phyloP scores from a whole-genome alignment of 1,139 yeast species.

The Saccharomyces hybrid region DNA sequence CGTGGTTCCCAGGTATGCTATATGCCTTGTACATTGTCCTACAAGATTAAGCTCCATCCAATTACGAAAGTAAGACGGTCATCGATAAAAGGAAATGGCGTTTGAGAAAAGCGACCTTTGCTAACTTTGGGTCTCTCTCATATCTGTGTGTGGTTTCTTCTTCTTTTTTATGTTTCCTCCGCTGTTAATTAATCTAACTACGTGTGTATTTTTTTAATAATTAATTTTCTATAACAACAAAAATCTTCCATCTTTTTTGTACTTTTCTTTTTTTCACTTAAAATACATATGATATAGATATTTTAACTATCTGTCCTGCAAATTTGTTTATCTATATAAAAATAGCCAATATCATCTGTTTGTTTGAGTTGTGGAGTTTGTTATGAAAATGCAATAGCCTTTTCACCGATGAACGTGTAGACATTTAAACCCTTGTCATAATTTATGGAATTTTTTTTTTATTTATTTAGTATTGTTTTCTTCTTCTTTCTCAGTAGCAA shows the following conservation, averaged over 20 bases:
- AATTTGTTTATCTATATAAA: neutral
- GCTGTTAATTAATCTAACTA: neutral
- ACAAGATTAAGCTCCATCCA: constrained; percentile 7
- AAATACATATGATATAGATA: neutral
- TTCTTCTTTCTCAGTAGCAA: neutral
- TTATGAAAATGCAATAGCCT: neutral
- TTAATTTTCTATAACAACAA: neutral
- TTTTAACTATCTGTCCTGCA: neutral
- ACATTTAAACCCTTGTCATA: neutral
- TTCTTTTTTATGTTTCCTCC: constrained; percentile 6
- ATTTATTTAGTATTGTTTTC: neutral
- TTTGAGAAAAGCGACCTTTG: too few relatives aligned
- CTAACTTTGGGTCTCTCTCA: constrained; percentile 11
- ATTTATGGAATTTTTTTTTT: neutral
- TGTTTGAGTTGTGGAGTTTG: neutral
- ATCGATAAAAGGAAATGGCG: too few relatives aligned
- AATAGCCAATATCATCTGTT: neutral
- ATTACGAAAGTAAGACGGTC: neutral
- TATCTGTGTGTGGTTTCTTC: constrained; percentile 18
- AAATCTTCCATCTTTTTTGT: neutral
- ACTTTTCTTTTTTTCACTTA: neutral
- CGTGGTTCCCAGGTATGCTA: constrained; percentile 70
- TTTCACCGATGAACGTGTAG: neutral
- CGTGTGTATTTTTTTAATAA: neutral
- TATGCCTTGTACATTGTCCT: constrained; percentile 53